These are phyloP conservation scores for Verruconis gallopava DNA, from an alignment of 2,329 filamentous ascomycete genomes.

Conservation along the genomic window DNA sequence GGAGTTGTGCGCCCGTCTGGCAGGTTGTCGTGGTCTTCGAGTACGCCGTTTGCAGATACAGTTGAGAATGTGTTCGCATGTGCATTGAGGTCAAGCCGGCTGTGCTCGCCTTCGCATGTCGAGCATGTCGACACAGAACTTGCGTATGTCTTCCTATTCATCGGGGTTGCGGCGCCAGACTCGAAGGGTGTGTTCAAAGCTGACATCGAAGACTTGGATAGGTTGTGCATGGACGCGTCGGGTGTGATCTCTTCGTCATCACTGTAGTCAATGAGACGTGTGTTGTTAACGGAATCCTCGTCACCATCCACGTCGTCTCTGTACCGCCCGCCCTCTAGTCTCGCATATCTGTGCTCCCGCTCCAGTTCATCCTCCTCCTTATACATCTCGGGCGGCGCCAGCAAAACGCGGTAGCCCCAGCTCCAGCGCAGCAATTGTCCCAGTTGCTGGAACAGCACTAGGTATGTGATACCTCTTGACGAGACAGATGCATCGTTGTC, in stretches of 20 bases:
- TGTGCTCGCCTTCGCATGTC: conserved; percentile 21
- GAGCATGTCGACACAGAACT: conserved; percentile 18
- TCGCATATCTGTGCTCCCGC: conserved; percentile 5
- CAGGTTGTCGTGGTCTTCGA: conserved; percentile 27
- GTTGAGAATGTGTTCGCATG: conserved; percentile 26
- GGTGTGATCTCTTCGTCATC: conserved; percentile 11
- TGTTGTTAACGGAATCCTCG: conserved; percentile 30
- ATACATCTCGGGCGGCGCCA: conserved; percentile 72
- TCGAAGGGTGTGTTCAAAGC: conserved; percentile 32
- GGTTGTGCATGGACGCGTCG: conserved; percentile 9
- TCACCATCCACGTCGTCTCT: conserved; percentile 33
- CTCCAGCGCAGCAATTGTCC: conserved; percentile 94
- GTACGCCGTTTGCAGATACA: conserved; percentile 37
- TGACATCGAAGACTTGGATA: conserved; percentile 11
- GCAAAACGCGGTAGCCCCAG: conserved; percentile 89
- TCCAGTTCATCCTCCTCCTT: conserved; percentile 47
- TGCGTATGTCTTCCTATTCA: conserved; percentile 19
- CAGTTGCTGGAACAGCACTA: conserved; percentile 94
- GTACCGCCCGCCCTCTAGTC: conserved; percentile 41
- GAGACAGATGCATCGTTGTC: conserved; percentile 94
- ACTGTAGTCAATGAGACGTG: conserved; percentile 29
- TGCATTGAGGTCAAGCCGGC: conserved; percentile 29
- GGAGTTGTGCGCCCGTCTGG: conserved; percentile 22
- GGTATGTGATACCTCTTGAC: conserved; percentile 84
- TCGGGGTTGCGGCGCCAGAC: conserved; percentile 33